Evolutionary conservation across 1,139 yeast genomes (phyloP), one percentile per base, ranked within the genome.

Genomic region (Hanseniaspora sp.): DNA sequence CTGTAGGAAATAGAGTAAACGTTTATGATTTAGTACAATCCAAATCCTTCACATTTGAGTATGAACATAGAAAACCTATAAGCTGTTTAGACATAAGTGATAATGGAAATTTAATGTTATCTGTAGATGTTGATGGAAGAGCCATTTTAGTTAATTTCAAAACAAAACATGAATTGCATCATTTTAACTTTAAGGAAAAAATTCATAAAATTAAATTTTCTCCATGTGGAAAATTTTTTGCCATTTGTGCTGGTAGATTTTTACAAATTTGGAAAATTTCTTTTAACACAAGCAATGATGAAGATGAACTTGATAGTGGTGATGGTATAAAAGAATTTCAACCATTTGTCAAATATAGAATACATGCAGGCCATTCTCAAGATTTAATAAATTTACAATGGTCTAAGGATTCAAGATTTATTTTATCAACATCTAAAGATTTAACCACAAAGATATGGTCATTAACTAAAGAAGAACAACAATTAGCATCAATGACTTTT

Each of bases 1-100:
- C 98, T 0, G 97, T 92, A 4, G 98, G 98, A 9, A 94, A 92
- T 67, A 71, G 98, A 63, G 94, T 94, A 44, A 76, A 90, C 31
- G 86, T 86, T 58, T 92, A 90, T 68, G 96, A 92, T 68, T 74
- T 92, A 59, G 75, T 86, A 56, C 83, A 85, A 65, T 88, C 85
- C 67, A 83, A 80, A 62, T 86, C 96, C 3, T 88, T 80, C 71
- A 94, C 99, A 1, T 86, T 90, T 65, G 80, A 82, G 62, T 92
- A 88, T 66, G 96, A 94, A 69, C 98, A 94, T 66, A 77, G 97
- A 60, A 86, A 84, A 65, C 86, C 87, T 63, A 78, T 94, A 51
- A 74, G 81, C 13, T 71, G 90, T 54, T 76, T 94, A 53, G 96
- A 96, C 38, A 69, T 92, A 58, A 92, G 90, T 64, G 79, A 77